These are phyloP conservation scores for Phoma sp. DNA, from an alignment of 2,329 filamentous ascomycete species.

Conservation along the genomic window DNA sequence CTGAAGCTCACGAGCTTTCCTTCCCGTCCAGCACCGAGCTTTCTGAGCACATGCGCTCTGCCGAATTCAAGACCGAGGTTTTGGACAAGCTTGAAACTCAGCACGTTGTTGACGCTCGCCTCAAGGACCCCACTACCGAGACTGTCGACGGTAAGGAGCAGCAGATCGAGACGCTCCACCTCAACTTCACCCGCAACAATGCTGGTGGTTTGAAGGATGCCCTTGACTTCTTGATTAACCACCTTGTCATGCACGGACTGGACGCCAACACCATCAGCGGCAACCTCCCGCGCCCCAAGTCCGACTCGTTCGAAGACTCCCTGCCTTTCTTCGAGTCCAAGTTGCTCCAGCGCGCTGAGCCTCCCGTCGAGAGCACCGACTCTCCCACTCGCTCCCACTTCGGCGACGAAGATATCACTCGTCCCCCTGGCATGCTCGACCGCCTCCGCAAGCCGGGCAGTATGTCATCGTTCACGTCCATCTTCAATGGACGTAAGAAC, in stretches of 20 bases:
- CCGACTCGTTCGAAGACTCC: constrained; percentile 97
- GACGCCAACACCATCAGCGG: constrained; percentile 85
- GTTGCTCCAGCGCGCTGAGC: constrained; percentile 89
- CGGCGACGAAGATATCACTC: constrained; percentile 76
- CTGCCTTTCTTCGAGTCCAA: constrained; percentile 97
- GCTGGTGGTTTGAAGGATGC: constrained; percentile 94
- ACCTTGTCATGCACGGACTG: constrained; percentile 87
- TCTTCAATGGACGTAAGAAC: constrained; percentile 94
- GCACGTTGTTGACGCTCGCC: constrained; percentile 86
- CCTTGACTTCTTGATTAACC: constrained; percentile 89
- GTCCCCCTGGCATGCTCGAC: constrained; percentile 74
- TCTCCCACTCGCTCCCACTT: constrained; percentile 89
- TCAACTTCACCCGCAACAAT: constrained; percentile 90
- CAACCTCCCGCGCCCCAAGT: constrained; percentile 96
- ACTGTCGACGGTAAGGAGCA: constrained; percentile 52
- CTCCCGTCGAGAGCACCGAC: constrained; percentile 76
- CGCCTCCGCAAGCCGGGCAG: constrained; percentile 92
- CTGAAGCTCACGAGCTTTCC: constrained; percentile 91
- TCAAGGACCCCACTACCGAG: constrained; percentile 62
- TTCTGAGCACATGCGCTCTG: constrained; percentile 80
- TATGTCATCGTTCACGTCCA: constrained; percentile 95
- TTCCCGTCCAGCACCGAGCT: constrained; percentile 79
- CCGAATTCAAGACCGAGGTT: constrained; percentile 81
- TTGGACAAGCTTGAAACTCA: constrained; percentile 85
- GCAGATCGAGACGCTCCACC: constrained; percentile 55